Base-by-base conservation (phyloP, 805 yeast species). In the Nakazawaea ishiwadae region DNA sequence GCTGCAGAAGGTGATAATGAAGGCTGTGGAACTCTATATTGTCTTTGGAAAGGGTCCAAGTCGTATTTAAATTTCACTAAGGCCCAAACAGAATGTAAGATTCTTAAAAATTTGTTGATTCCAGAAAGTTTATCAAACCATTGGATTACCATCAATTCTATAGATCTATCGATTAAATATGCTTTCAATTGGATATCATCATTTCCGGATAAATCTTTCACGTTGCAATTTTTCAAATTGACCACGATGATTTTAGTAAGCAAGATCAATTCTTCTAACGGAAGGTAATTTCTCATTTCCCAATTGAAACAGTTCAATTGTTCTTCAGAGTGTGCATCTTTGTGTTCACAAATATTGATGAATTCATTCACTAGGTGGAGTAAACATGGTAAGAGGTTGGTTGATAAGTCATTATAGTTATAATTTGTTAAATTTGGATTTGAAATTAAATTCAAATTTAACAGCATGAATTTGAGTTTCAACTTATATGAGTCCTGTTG, bases 271-370 rank as follows among this genome's bases (percentile, higher is more conserved):
- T 80, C 75, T 55, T 78, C 82, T 39, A 77, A 62, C 3, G 84
- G 84, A 36, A 78, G 68, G n/a, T 76, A 74, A 34, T 80, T 63
- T 51, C 77, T 71, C 37, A 77, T 66, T 47, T 76, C 78, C 84
- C 84, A 78, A 49, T 77, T 78, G 54, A 64, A 78, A 42, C 70
- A 67, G 5, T 76, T 76, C 52, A 70, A 74, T 38, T 71, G 67
- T 33, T 58, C 61, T 39, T 56, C 58, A 43, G 70, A n/a, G 20
- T 15, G 8, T 3, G 11, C 27, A 8, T 30, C 43, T 19, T 18
- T 67, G 49, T 73, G 73, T 47, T 75, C 73, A 43, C 72, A 71
- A 47, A 73, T 68, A 52, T 72, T 70, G 45, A 74, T 56, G 50
- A 77, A 78, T 44, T 75, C 77, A 49, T 73, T 73, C 47, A 78